Evolutionary conservation across 441 rosid genomes (phyloP).

Genomic region (Croton setiger): DNA sequence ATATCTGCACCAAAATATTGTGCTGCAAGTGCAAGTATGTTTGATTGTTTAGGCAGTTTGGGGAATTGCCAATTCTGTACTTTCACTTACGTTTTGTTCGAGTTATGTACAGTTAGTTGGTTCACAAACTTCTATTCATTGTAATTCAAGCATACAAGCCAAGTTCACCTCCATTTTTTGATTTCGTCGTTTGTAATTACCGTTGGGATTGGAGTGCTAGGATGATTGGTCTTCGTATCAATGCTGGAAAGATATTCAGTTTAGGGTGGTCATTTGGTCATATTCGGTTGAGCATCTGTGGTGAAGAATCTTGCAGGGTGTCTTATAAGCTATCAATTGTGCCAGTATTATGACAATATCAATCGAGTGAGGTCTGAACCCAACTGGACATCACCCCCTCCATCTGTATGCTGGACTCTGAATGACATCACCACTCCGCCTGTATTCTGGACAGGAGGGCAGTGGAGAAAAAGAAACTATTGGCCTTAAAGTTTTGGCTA

Average conservation of each 20-base stretch:
- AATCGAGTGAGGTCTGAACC: constrained; percentile 1
- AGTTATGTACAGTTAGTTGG: not conserved
- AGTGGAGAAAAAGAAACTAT: not conserved
- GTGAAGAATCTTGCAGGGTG: not conserved
- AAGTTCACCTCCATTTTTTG: not conserved
- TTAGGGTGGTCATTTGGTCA: not conserved
- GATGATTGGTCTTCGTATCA: not conserved
- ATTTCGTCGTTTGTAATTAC: not conserved
- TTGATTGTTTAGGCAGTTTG: not conserved
- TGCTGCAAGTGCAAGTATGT: not conserved
- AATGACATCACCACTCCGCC: too few relatives aligned
- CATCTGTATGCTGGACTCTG: too few relatives aligned
- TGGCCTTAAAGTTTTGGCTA: not conserved
- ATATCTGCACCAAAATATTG: not conserved
- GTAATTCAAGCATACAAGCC: not conserved
- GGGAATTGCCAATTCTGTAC: not conserved
- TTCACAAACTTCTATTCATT: not conserved
- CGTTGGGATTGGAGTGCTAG: not conserved
- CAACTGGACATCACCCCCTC: not conserved
- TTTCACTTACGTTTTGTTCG: not conserved
- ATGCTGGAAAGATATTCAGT: not conserved
- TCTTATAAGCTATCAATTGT: not conserved
- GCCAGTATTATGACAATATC: not conserved
- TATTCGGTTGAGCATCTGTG: not conserved
- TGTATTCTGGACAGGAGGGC: not conserved